These are phyloP conservation scores for Erigeron philadelphicus DNA, from an alignment of 140 eudicot genomes.

Conservation along the genomic window DNA sequence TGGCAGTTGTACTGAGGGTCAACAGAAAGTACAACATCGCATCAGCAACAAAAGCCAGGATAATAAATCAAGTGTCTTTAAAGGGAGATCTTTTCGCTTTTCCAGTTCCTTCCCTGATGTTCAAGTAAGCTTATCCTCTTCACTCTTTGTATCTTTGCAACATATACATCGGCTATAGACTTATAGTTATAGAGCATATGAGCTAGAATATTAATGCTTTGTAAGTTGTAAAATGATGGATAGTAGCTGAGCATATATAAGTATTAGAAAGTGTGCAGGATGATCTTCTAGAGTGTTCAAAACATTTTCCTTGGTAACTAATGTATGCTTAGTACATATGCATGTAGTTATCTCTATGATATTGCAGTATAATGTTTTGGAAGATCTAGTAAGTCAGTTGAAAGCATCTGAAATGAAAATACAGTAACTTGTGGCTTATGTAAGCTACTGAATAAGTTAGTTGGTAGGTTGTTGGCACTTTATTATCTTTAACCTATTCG, in stretches of 20 bases:
- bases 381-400: neutral
- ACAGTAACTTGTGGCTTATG: neutral
- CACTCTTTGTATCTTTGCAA: constrained; percentile 3
- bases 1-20: constrained; percentile 36
- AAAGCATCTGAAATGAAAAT: constrained; percentile 3
- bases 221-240: neutral
- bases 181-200: neutral
- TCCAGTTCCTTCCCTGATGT: constrained; percentile 69
- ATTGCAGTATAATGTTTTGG: neutral
- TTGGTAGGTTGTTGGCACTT: too few relatives aligned
- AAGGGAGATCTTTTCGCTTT: constrained; percentile 57
- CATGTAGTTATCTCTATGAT: neutral
- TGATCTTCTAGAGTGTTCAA: neutral
- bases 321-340: neutral
- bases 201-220: neutral
- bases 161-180: neutral
- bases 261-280: neutral
- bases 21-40: constrained; percentile 33
- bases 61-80: constrained; percentile 44
- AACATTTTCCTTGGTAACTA: neutral
- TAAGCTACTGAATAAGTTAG: neutral
- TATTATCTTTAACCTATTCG: neutral
- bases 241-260: constrained; percentile 1
- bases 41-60: constrained; percentile 28
- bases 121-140: constrained; percentile 47